phyloP scores from a whole-genome alignment of 768 basidiomycete genomes.

The Boletellus sp. region DNA sequence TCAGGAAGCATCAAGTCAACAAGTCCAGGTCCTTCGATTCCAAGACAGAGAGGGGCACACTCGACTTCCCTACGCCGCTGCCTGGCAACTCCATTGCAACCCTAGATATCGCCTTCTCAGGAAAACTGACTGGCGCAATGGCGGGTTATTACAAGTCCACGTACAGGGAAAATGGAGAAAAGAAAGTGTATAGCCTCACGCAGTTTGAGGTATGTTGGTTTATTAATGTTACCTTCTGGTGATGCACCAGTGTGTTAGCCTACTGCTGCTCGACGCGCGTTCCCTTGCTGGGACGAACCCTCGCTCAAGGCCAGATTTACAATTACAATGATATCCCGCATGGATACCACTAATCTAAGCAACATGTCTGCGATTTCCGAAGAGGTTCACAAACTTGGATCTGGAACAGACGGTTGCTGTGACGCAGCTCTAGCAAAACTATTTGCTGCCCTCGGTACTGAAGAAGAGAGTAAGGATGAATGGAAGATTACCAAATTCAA shows the following conservation, averaged over 20 bases:
- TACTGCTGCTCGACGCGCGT: constrained; percentile 77
- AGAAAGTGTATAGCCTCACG: constrained; percentile 72
- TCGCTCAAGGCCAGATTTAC: constrained; percentile 80
- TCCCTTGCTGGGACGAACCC: constrained; percentile 95
- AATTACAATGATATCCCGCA: constrained; percentile 76
- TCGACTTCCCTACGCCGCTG: constrained; percentile 56
- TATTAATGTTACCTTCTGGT: background rate
- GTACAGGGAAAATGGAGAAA: constrained; percentile 58
- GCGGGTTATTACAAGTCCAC: constrained; percentile 77
- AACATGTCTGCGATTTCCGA: constrained; percentile 84
- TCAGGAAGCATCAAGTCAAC: constrained; percentile 45
- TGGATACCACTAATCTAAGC: constrained; percentile 70
- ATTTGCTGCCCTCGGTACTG: constrained; percentile 37
- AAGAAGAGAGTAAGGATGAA: constrained; percentile 33
- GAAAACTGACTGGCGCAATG: constrained; percentile 67
- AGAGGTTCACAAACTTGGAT: constrained; percentile 40
- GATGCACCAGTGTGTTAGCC: constrained; percentile 44
- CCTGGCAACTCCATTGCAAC: constrained; percentile 67
- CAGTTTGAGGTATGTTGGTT: constrained; percentile 69
- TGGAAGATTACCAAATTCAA: constrained; percentile 87
- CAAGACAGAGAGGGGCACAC: constrained; percentile 59
- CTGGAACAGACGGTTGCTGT: constrained; percentile 27
- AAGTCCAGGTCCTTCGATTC: constrained; percentile 52
- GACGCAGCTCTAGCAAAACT: constrained; percentile 38
- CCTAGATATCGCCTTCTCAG: constrained; percentile 67